Base-by-base conservation (phyloP, 2,329 filamentous ascomycete genomes). In the Aspergillus puulaauensis region DNA sequence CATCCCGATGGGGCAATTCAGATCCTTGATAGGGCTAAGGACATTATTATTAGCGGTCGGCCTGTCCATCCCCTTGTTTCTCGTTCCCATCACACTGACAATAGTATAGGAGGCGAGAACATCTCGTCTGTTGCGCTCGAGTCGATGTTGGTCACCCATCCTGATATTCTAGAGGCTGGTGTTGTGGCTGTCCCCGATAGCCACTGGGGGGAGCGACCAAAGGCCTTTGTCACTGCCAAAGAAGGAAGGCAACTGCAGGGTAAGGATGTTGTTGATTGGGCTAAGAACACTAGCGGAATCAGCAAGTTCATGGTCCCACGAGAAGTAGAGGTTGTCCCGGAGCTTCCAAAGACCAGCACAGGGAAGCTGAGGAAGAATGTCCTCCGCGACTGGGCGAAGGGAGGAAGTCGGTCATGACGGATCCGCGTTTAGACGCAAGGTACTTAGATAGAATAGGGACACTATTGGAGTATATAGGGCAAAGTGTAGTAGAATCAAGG, bases 311-410 rank as follows among this genome's bases (percentile, higher is more conserved):
- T 98, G 95, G 87, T 88, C 45, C 86, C 85, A 12, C 79, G 81
- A 51, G 86, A 88, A 73, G 83, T 88, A 1, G 90, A 96, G 73
- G 80, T 98, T 44, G 85, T 99, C n/a, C 65, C 79, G 6, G 93
- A 97, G 74, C 79, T 99, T 63, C 95, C 95, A 9, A 99, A 99
- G 83, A 99, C 95, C 27, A 95, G 90, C 74, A 99, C 95, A 0
- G 95, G 95, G 3, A 99, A 99, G 82, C 83, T 98, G 59, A 88
- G 91, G 83, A 99, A 99, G 85, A 98, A 96, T 68, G 85, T 96
- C 6, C 75, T 99, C 55, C 80, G 95, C 59, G 89, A 91, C 65
- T 96, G 93, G 93, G 90, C 90, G 2, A 90, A 85, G 46, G 58
- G 58, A 41, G 75, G 70, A 14, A 72, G 75, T 59, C 52, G 52